Conservation (phyloP, 345 rosid genomes). For the Ceriops decandra region DNA sequence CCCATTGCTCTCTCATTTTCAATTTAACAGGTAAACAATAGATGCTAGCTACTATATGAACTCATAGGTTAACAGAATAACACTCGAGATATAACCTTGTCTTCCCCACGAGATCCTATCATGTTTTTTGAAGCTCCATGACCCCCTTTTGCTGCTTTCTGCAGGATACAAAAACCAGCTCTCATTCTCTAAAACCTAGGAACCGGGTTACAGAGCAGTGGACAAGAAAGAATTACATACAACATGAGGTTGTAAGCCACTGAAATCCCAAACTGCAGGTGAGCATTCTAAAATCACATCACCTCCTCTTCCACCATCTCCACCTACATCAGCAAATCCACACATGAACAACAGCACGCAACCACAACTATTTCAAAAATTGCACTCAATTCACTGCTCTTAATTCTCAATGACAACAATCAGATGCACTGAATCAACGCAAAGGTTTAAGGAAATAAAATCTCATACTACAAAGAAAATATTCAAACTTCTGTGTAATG, state of each 20-base stretch:
- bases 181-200: not conserved
- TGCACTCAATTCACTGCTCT: not conserved
- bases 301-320: conserved; percentile 96
- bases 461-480: not conserved
- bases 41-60: conserved; percentile 6
- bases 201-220: not conserved
- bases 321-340: conserved; percentile 50
- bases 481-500: not conserved
- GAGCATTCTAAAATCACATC: conserved; percentile 89
- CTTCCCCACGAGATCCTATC: conserved; percentile 86
- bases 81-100: conserved; percentile 51
- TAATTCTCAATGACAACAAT: not conserved
- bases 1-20: not conserved
- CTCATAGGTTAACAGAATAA: conserved; percentile 5
- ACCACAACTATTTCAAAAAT: not conserved
- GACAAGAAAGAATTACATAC: conserved; percentile 41
- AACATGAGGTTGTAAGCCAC: conserved; percentile 75
- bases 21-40: conserved; percentile 12
- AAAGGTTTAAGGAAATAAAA: not conserved
- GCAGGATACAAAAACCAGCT: conserved; percentile 18
- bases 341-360: conserved; percentile 4
- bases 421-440: not conserved
- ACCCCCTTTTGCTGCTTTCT: conserved; percentile 78
- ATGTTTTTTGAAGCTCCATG: conserved; percentile 79
- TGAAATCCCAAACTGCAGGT: conserved; percentile 79